A percentile compares a stretch with the other conserved stretches of the same genome.
Conservation (phyloP, 495 filamentous ascomycete species). For the Astrothelium macrocarpum region DNA sequence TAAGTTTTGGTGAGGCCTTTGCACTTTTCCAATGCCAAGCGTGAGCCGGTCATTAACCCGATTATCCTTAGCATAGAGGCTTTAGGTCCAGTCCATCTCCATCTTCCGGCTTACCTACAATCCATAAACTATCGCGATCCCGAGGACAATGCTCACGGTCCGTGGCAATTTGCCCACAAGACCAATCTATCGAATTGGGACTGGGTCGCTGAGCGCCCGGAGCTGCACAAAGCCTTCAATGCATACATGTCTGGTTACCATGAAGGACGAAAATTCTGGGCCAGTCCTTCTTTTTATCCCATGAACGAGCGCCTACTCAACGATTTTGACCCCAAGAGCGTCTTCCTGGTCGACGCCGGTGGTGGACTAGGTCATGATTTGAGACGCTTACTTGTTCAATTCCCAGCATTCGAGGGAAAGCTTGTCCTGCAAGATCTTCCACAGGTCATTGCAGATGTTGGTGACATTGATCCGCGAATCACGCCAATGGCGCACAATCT, state of each 20-base stretch:
- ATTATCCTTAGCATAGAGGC: neutral
- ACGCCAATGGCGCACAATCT: constrained; percentile 35
- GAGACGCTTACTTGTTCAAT: constrained; percentile 28
- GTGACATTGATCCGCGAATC: constrained; percentile 4
- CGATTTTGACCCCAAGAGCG: neutral
- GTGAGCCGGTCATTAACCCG: too few species aligned
- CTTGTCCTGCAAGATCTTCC: constrained; percentile 43
- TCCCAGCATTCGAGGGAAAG: constrained; percentile 26
- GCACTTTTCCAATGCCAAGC: too few species aligned
- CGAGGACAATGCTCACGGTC: neutral
- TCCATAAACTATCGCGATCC: neutral
- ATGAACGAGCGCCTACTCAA: neutral
- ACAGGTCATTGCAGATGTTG: constrained; percentile 29
- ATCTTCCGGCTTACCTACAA: neutral
- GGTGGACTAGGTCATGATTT: constrained; percentile 45
- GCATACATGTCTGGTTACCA: neutral
- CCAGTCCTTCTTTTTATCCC: neutral
- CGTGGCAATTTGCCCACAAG: neutral
- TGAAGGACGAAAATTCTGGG: neutral
- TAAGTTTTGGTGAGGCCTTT: constrained; percentile 9
- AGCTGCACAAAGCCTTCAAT: neutral
- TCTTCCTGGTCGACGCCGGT: constrained; percentile 47
- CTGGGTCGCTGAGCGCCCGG: neutral
- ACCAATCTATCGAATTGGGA: neutral
- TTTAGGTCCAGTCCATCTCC: neutral